These are phyloP conservation scores for Pyropia yezoensis DNA, from an alignment of 23 red algal genomes.

Conservation along the genomic window DNA sequence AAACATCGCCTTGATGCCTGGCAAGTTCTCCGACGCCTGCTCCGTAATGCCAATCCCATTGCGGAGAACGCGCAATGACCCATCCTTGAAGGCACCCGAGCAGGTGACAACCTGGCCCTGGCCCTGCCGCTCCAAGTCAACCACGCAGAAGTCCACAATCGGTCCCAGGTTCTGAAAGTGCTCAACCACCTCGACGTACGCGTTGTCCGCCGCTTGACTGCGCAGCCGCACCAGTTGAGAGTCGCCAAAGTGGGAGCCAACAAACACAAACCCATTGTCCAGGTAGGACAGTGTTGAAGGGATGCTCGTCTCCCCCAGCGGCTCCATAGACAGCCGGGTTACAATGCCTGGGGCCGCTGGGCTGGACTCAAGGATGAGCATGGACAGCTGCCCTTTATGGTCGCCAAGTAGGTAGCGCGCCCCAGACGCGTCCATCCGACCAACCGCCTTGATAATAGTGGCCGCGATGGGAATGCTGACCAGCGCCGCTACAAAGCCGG, in stretches of 20 bases:
- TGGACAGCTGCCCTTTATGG: slow-evolving; percentile 62
- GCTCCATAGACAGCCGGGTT: slow-evolving; percentile 40
- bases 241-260: slow-evolving; percentile 73
- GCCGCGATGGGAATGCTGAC: slow-evolving; percentile 27
- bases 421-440: slow-evolving; percentile 45
- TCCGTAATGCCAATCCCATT: slow-evolving; percentile 95
- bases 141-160: slow-evolving; percentile 87
- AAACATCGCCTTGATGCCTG: slow-evolving; percentile 88
- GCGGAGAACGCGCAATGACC: slow-evolving; percentile 79
- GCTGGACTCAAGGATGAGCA: slow-evolving; percentile 59
- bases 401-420: slow-evolving; percentile 76
- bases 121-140: slow-evolving; percentile 63
- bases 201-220: slow-evolving; percentile 21
- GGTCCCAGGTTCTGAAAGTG: slow-evolving; percentile 77
- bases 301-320: slow-evolving; percentile 63
- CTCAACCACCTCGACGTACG: slow-evolving; percentile 66
- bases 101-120: slow-evolving; percentile 92
- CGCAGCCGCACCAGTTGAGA: slow-evolving; percentile 68
- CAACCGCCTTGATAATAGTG: slow-evolving; percentile 47
- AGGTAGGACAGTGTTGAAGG: slow-evolving; percentile 71
- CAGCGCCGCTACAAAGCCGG: slow-evolving; percentile 3
- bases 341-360: slow-evolving; percentile 8
- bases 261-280: slow-evolving; percentile 77
- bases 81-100: slow-evolving; percentile 72
- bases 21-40: slow-evolving; percentile 66